Percentiles rank a stretch among this genome's conserved stretches.
phyloP scores from a whole-genome alignment of 768 basidiomycete genomes.

The Cystobasidium tubakii region DNA sequence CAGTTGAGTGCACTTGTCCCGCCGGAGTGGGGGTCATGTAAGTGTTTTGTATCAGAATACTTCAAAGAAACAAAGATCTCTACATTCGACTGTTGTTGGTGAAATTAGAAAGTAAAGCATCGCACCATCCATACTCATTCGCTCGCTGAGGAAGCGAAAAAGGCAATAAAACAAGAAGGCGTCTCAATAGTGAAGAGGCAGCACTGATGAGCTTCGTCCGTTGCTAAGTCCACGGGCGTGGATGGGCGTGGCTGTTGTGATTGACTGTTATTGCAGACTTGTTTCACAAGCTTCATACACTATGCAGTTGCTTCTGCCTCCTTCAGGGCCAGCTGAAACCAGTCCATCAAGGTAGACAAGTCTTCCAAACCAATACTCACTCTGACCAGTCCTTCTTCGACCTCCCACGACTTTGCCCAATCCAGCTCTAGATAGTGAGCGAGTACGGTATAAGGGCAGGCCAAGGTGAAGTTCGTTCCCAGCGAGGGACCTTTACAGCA shows the following conservation, averaged over 20 bases:
- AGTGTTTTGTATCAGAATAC: background rate
- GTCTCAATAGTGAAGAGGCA: too few relatives aligned
- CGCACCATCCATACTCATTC: too few relatives aligned
- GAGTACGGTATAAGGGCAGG: constrained; percentile 85
- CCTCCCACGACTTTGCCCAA: constrained; percentile 83
- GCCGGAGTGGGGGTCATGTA: too few relatives aligned
- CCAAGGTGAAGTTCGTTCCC: constrained; percentile 93
- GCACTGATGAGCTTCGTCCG: too few relatives aligned
- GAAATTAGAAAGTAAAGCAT: background rate
- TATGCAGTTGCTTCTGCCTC: constrained; percentile 60
- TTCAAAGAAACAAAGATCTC: background rate
- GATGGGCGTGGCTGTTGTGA: too few relatives aligned
- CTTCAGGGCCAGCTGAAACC: constrained; percentile 62
- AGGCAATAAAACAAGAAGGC: too few relatives aligned
- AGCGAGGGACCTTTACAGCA: constrained; percentile 75
- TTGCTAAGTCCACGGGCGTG: too few relatives aligned
- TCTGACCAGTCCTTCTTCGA: constrained; percentile 74
- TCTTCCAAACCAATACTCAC: constrained; percentile 90
- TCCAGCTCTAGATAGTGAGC: constrained; percentile 84
- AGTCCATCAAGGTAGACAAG: constrained; percentile 55
- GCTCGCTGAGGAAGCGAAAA: too few relatives aligned
- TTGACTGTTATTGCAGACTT: too few relatives aligned
- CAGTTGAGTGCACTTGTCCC: too few relatives aligned
- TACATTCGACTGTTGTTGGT: background rate
- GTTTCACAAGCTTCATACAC: background rate